Evolutionary conservation across 2,329 filamentous ascomycete species (phyloP).

Genomic region (Plectosphaerella sp.): DNA sequence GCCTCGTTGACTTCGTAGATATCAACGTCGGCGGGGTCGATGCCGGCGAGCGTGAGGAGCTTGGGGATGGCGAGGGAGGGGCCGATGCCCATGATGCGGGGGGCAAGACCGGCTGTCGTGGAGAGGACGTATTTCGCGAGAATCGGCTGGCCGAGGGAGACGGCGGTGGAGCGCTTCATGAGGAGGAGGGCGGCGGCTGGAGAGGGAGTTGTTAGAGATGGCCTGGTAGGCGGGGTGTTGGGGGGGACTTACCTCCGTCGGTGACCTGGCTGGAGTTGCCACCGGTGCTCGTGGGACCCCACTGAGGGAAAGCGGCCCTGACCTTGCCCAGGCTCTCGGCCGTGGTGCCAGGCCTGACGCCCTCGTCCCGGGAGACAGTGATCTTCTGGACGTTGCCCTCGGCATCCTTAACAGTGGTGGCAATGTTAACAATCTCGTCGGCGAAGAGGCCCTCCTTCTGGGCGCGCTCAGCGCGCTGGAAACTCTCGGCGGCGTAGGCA

Average conservation of each 20-base stretch:
- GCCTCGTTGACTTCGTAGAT: constrained; percentile 95
- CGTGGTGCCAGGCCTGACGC: constrained; percentile 86
- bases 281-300: constrained; percentile 80
- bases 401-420: constrained; percentile 74
- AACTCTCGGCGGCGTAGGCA: constrained; percentile 80
- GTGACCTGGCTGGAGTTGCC: constrained; percentile 95
- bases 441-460: constrained; percentile 90
- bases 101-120: constrained; percentile 84
- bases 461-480: constrained; percentile 78
- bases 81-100: constrained; percentile 95
- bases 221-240: background rate
- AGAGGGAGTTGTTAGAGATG: constrained; percentile 1
- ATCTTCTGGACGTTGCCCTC: constrained; percentile 76
- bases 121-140: constrained; percentile 91
- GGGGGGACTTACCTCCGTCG: constrained; percentile 63
- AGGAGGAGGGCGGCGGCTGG: constrained; percentile 78
- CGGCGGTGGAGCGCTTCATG: constrained; percentile 90
- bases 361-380: constrained; percentile 81
- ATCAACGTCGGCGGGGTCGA: constrained; percentile 79
- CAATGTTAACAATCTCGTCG: constrained; percentile 91
- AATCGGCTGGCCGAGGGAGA: constrained; percentile 84
- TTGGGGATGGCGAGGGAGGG: constrained; percentile 74
- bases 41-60: constrained; percentile 73
- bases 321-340: constrained; percentile 79
- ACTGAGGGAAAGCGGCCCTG: constrained; percentile 83